Conservation (phyloP, 2,329 filamentous ascomycete genomes). For the Neofusicoccum parvum region DNA sequence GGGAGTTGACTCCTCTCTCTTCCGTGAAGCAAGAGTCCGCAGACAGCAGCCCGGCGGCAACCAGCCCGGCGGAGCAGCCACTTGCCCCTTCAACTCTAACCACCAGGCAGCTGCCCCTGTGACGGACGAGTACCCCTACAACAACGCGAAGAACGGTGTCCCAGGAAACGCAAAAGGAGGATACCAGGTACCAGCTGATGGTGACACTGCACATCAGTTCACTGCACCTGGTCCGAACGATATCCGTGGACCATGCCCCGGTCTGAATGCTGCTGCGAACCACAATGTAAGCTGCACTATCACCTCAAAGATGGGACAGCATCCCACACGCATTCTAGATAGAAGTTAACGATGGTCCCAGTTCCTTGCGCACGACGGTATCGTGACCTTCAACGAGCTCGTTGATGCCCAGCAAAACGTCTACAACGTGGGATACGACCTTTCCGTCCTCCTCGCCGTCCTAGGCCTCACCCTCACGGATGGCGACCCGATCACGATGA, state of each 20-base stretch:
- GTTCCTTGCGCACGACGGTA: conserved; percentile 47
- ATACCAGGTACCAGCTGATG: conserved; percentile 46
- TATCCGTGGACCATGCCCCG: conserved; percentile 47
- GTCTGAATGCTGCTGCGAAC: conserved; percentile 47
- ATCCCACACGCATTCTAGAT: neutral
- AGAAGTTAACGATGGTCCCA: conserved; percentile 13
- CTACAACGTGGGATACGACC: conserved; percentile 49
- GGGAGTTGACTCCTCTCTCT: conserved; percentile 40
- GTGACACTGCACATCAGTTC: conserved; percentile 43
- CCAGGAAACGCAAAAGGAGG: conserved; percentile 47
- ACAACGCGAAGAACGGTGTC: conserved; percentile 44
- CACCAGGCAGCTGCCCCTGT: conserved; percentile 41
- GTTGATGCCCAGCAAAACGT: conserved; percentile 50
- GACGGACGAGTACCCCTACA: conserved; percentile 44
- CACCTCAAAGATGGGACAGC: too few species aligned
- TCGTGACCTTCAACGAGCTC: conserved; percentile 47
- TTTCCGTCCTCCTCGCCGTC: conserved; percentile 43
- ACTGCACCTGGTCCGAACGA: conserved; percentile 40
- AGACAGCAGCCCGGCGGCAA: conserved; percentile 32
- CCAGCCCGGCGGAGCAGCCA: conserved; percentile 30
- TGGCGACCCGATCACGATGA: conserved; percentile 45
- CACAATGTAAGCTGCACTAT: conserved; percentile 29
- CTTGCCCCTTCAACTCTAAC: conserved; percentile 43
- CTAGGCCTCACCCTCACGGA: conserved; percentile 44
- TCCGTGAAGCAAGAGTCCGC: conserved; percentile 30